Percentiles rank a stretch among this genome's conserved stretches.
These are phyloP conservation scores for Exophiala sideris DNA, from an alignment of 2,329 filamentous ascomycete genomes.

Conservation along the genomic window DNA sequence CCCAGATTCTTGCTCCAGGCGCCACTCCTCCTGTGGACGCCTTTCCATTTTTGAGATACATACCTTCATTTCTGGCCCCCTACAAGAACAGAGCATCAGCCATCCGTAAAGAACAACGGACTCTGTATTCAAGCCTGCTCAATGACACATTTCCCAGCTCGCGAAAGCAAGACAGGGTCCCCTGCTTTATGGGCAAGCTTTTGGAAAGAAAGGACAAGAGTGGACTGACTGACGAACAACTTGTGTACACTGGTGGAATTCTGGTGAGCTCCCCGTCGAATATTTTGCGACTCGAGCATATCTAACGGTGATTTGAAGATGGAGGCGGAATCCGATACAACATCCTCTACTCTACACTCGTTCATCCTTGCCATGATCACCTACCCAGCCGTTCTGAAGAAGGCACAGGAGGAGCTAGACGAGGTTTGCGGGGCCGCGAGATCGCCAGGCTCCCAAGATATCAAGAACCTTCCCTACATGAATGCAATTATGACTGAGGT, in stretches of 20 bases:
- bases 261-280: slow-evolving; percentile 6
- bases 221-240: slow-evolving; percentile 3
- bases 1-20: slow-evolving; percentile 2
- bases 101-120: slow-evolving; percentile 23
- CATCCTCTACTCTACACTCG: slow-evolving; percentile 16
- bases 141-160: slow-evolving; percentile 6
- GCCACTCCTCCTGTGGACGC: slow-evolving; percentile 38
- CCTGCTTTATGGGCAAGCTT: slow-evolving; percentile 15
- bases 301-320: slow-evolving; percentile 32
- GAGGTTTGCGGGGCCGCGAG: slow-evolving; percentile 47
- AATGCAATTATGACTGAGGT: slow-evolving; percentile 30
- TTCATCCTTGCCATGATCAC: slow-evolving; percentile 28
- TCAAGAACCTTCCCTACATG: slow-evolving; percentile 51
- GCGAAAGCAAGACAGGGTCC: slow-evolving; percentile 3
- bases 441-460: slow-evolving; percentile 49
- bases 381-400: slow-evolving; percentile 44
- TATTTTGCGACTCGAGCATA: slow-evolving; percentile 1
- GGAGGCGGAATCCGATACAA: slow-evolving; percentile 27
- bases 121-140: slow-evolving; percentile 4
- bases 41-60: slow-evolving; percentile 42
- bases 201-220: slow-evolving; percentile 6
- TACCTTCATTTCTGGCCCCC: slow-evolving; percentile 43
- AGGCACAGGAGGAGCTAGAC: slow-evolving; percentile 50
- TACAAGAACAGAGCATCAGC: slow-evolving; percentile 40
- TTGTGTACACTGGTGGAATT: slow-evolving; percentile 8